These are phyloP conservation scores for Phaeosphaeria sp. DNA, from an alignment of 2,329 filamentous ascomycete genomes.

Conservation along the genomic window DNA sequence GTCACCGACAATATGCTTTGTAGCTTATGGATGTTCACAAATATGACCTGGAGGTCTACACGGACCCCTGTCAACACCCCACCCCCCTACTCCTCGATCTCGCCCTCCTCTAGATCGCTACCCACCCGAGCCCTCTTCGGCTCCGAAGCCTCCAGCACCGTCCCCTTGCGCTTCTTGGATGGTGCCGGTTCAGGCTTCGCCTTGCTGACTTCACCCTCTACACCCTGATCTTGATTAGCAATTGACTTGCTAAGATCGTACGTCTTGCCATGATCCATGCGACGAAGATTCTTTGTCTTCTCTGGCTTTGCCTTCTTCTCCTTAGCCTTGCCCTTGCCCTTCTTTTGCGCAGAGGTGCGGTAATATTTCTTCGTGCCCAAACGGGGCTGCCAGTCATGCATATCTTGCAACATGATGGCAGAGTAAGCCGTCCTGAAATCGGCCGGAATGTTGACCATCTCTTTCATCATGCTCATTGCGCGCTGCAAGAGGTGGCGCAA, in stretches of 20 bases:
- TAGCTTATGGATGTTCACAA: background rate
- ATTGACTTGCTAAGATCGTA: constrained; percentile 1
- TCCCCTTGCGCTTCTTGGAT: background rate
- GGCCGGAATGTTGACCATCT: constrained; percentile 6
- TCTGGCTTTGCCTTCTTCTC: background rate
- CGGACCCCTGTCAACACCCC: background rate
- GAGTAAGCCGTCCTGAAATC: constrained; percentile 4
- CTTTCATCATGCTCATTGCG: background rate
- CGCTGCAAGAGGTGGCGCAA: constrained; percentile 3
- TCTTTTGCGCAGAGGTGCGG: background rate
- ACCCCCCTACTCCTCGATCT: constrained; percentile 1
- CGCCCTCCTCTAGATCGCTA: background rate
- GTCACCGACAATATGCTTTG: background rate
- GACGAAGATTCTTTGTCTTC: constrained; percentile 2
- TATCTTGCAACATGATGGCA: background rate
- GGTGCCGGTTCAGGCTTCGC: background rate
- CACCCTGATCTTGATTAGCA: background rate
- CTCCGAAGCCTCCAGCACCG: background rate
- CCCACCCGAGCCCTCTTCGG: background rate
- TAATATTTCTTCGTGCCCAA: background rate
- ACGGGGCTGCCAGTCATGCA: constrained; percentile 4
- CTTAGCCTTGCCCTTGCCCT: background rate
- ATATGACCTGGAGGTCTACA: background rate
- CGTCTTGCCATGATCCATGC: constrained; percentile 4
- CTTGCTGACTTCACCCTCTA: background rate